Evolutionary conservation across 1,284 basidiomycete genomes (phyloP), one percentile per base, ranked within the genome.

Genomic region (Cystobasidiaceae sp.): DNA sequence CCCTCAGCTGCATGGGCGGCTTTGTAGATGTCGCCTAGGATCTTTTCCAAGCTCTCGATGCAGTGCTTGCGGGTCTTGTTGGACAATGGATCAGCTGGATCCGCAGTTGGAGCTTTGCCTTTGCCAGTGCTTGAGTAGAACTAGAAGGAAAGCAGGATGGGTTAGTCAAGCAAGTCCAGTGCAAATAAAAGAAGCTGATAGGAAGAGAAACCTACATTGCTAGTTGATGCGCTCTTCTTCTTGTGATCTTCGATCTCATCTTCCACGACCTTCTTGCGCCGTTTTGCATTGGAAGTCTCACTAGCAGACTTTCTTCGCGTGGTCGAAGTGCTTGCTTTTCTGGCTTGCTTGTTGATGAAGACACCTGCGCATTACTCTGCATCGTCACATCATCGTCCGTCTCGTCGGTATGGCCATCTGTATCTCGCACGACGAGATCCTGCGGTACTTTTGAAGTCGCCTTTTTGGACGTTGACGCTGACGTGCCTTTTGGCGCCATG

Each of bases 51-150:
- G 9, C 48, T 37, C 15, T 57, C 61, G 21, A 68, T 56, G 41
- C 61, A 64, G 39, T 64, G 52, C 33, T 43, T 44, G 15, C 61
- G 39, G 5, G 61, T 64, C 23, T 52, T 52, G 33, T 64, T 64
- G 3, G 30, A 44, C 6, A 56, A 23, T 28, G 54, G 54, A 44
- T 56, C 19, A 23, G 33, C 41, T 11, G 21, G 37, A 21, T 44
- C 44, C 21, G 37, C 4, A 8, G 39, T 28, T 56, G 37, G 21
- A 17, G 0, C 21, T 55, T 8, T 54, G 50, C 17, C 44, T 27
- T 25, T 8, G 51, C 19, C 4, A 44, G 4, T 28, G 21, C n/a
- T n/a, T 9, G 21, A 15, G 8, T 44, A 28, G 9, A n/a, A n/a
- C n/a, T n/a, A n/a, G n/a, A n/a, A n/a, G n/a, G n/a, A n/a, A n/a